phyloP scores from a whole-genome alignment of 768 basidiomycete species.

The Phaeotremella skinneri region DNA sequence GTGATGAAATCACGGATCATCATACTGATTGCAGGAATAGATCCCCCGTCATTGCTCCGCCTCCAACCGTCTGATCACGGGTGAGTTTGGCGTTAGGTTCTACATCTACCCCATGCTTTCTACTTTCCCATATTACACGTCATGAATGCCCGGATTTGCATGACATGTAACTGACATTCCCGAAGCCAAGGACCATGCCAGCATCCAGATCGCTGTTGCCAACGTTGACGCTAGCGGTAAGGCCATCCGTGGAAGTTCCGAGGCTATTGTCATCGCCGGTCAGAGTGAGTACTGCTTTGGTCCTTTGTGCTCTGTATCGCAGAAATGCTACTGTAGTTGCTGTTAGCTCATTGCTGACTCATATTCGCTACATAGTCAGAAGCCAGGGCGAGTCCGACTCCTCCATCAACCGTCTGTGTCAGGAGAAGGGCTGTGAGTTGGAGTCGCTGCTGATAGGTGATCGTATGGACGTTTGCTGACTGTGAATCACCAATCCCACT shows the following conservation, averaged over 20 bases:
- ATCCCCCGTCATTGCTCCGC: conserved; percentile 98
- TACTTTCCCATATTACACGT: no score
- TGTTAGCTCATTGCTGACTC: no score
- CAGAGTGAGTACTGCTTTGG: conserved; percentile 15
- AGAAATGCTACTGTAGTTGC: no score
- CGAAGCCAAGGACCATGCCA: conserved; percentile 91
- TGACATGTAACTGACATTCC: no score
- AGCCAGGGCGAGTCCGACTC: conserved; percentile 96
- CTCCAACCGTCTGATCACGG: conserved; percentile 56
- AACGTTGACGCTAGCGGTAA: conserved; percentile 83
- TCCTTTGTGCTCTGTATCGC: neutral
- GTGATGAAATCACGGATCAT: neutral
- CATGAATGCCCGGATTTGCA: no score
- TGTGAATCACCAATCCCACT: no score
- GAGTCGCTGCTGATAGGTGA: no score
- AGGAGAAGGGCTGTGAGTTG: conserved; percentile 84
- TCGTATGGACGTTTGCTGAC: no score
- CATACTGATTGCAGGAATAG: neutral
- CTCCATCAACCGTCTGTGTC: conserved; percentile 91
- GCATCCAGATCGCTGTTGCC: conserved; percentile 90
- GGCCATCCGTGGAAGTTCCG: conserved; percentile 46
- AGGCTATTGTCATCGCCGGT: conserved; percentile 65
- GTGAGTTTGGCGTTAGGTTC: conserved; percentile 58
- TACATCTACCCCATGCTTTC: no score
- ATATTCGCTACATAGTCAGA: conserved; percentile 57